Percentiles rank a stretch among this genome's conserved stretches.
Evolutionary conservation across 2,329 filamentous ascomycete species (phyloP).

Genomic region (Nothomitra cinnamomea): DNA sequence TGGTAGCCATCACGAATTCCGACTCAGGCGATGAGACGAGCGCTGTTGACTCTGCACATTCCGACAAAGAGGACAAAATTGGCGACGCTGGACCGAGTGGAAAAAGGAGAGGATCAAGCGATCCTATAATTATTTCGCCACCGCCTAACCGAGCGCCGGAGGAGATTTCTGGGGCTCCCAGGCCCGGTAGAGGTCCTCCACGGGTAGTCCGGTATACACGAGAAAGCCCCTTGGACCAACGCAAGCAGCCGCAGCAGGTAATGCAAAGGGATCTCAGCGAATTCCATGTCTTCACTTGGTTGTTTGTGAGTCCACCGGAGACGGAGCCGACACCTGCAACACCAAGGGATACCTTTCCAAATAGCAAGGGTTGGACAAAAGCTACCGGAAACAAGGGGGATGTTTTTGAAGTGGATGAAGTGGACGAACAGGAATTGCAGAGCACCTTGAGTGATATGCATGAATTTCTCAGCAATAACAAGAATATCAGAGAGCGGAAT

Average conservation of each 20-base stretch:
- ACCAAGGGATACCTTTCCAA: no score
- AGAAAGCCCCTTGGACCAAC: constrained; percentile 1
- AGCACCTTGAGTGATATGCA: constrained; percentile 11
- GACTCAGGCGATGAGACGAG: constrained; percentile 17
- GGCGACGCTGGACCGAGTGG: no score
- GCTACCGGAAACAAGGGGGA: no score
- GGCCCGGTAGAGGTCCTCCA: constrained; percentile 8
- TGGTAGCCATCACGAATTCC: neutral
- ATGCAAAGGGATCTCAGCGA: constrained; percentile 7
- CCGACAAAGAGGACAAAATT: no score
- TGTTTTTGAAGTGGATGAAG: neutral
- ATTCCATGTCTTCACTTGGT: constrained; percentile 15
- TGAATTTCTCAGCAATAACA: constrained; percentile 10
- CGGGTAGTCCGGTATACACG: neutral
- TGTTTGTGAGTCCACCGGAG: neutral
- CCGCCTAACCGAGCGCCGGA: no score
- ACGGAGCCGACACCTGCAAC: constrained; percentile 1
- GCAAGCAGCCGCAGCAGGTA: neutral
- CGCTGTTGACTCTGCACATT: no score
- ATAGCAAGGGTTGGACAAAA: no score
- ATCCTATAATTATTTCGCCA: no score
- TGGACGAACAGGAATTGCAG: constrained; percentile 3
- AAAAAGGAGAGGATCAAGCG: no score
- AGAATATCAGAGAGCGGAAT: constrained; percentile 9
- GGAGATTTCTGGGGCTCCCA: no score